Conservation (phyloP, 139 green algal genomes). For the Spirogloea muscicola region DNA sequence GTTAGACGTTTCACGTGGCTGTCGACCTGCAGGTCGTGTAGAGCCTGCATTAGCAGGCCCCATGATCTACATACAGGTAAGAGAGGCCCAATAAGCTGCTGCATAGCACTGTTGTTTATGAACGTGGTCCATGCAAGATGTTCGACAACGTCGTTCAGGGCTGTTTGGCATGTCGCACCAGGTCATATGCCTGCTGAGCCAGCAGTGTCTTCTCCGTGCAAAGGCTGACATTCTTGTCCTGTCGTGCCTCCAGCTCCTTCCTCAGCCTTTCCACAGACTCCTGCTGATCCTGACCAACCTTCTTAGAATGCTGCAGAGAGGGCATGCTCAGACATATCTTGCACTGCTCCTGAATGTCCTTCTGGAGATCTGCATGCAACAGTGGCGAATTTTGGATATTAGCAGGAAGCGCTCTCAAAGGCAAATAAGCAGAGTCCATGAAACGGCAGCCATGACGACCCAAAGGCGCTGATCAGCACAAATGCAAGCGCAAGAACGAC, state of each 20-base stretch:
- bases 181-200: conserved; percentile 27
- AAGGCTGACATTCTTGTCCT: conserved; percentile 29
- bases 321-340: conserved; percentile 18
- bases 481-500: not conserved
- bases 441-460: not conserved
- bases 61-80: too few relatives aligned
- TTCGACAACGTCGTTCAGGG: not conserved
- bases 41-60: too few relatives aligned
- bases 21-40: too few relatives aligned
- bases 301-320: conserved; percentile 23
- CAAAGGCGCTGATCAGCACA: not conserved
- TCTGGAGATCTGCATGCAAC: conserved; percentile 5
- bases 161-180: conserved; percentile 7
- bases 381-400: not conserved
- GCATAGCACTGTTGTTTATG: too few relatives aligned
- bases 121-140: too few relatives aligned
- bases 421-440: not conserved
- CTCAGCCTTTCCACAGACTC: conserved; percentile 27
- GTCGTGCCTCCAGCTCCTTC: conserved; percentile 21
- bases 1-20: conserved; percentile 21
- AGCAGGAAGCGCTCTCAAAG: not conserved
- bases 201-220: conserved; percentile 36
- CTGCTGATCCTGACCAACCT: not conserved
- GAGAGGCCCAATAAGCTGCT: too few relatives aligned
- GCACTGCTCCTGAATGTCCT: conserved; percentile 20